A percentile compares a stretch with the other conserved stretches of the same genome.
These are phyloP conservation scores for Daldinia caldariorum DNA, from an alignment of 495 filamentous ascomycete genomes.

Conservation along the genomic window DNA sequence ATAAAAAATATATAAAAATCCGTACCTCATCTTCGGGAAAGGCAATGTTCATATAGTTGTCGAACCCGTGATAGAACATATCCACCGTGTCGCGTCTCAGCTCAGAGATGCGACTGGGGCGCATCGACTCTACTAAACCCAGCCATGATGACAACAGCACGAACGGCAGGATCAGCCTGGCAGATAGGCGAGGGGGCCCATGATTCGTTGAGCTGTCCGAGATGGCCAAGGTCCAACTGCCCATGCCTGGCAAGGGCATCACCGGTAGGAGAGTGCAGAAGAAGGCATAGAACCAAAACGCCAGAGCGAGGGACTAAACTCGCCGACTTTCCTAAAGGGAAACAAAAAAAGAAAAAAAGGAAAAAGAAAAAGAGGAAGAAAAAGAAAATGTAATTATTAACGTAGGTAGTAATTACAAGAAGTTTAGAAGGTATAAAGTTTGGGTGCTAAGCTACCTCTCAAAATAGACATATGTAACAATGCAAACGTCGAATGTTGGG, in stretches of 20 bases:
- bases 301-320: slow-evolving; percentile 20
- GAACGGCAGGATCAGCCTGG: slow-evolving; percentile 30
- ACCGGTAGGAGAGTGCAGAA: slow-evolving; percentile 47
- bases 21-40: slow-evolving; percentile 94
- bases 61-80: slow-evolving; percentile 97
- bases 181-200: slow-evolving; percentile 24
- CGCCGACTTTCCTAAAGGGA: slow-evolving; percentile 12
- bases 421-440: not conserved
- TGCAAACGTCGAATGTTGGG: not conserved
- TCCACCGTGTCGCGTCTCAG: slow-evolving; percentile 79
- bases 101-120: slow-evolving; percentile 57
- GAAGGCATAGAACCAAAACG: slow-evolving; percentile 46
- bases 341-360: slow-evolving; percentile 19
- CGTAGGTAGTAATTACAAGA: not conserved
- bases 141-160: slow-evolving; percentile 48
- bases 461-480: not conserved
- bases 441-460: not conserved
- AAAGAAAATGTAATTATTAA: not conserved
- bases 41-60: slow-evolving; percentile 92
- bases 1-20: not conserved
- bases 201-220: slow-evolving; percentile 35
- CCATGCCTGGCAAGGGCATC: slow-evolving; percentile 57
- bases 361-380: not conserved
- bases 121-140: slow-evolving; percentile 59
- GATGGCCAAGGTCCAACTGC: slow-evolving; percentile 46